A percentile compares a stretch with the other conserved stretches of the same genome.
phyloP scores from a whole-genome alignment of 73 alveolate genomes.

The Effrenium voratum region DNA sequence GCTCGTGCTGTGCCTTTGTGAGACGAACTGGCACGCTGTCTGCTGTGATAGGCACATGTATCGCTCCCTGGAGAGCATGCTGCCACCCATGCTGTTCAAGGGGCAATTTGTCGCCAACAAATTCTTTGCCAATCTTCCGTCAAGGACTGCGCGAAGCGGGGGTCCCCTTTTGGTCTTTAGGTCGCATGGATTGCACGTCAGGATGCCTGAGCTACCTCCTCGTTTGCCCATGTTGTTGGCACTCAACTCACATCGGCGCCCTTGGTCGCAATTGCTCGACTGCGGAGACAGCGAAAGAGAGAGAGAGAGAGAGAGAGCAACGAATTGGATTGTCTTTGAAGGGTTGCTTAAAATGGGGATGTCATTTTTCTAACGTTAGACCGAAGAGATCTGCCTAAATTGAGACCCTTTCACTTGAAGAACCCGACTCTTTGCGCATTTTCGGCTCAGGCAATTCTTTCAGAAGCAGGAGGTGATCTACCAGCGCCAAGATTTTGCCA shows the following conservation, averaged over 20 bases:
- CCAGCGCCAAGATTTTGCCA: slow-evolving; percentile 46
- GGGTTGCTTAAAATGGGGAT: no score
- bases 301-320: no score
- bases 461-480: slow-evolving; percentile 66
- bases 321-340: no score
- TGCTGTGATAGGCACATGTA: slow-evolving; percentile 58
- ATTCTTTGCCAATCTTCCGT: slow-evolving; percentile 32
- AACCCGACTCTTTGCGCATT: no score
- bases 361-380: no score
- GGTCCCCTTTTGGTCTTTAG: background rate
- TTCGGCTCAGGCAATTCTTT: slow-evolving; percentile 50
- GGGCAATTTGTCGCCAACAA: slow-evolving; percentile 48
- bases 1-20: background rate
- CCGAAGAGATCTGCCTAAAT: no score
- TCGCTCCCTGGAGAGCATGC: slow-evolving; percentile 55
- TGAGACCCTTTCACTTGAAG: no score
- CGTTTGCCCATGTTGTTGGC: slow-evolving; percentile 72
- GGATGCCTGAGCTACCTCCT: slow-evolving; percentile 77
- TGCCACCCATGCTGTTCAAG: slow-evolving; percentile 75
- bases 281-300: no score
- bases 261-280: no score
- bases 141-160: background rate
- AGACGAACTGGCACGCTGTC: background rate
- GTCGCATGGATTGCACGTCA: background rate
- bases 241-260: slow-evolving; percentile 65